A percentile compares a stretch with the other conserved stretches of the same genome.
These are phyloP conservation scores for Limtongia smithiae DNA, from an alignment of 805 yeast genomes.

Conservation along the genomic window DNA sequence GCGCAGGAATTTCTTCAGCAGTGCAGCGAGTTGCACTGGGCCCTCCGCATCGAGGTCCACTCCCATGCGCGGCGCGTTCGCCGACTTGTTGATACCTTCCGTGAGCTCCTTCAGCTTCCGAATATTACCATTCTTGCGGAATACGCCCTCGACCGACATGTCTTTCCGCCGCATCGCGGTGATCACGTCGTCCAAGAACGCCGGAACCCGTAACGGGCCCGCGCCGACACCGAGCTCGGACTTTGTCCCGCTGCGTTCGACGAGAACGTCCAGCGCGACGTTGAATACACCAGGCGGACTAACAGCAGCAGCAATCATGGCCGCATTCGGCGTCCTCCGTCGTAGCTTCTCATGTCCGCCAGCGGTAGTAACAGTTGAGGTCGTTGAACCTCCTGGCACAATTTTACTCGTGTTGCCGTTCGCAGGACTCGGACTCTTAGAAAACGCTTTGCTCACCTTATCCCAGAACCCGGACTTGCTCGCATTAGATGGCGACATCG, in stretches of 20 bases:
- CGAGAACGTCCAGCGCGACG: constrained; percentile 63
- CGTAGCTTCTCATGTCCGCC: too few species aligned
- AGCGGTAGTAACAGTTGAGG: too few species aligned
- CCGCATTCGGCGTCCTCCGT: neutral
- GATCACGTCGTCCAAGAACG: constrained; percentile 80
- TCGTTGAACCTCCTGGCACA: neutral
- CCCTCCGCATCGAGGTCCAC: constrained; percentile 49
- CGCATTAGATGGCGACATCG: constrained; percentile 30
- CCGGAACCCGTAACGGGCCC: constrained; percentile 71
- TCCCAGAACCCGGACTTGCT: constrained; percentile 47
- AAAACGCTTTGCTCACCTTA: constrained; percentile 43
- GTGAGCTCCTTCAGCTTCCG: constrained; percentile 70
- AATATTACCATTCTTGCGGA: constrained; percentile 94
- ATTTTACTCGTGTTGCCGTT: neutral
- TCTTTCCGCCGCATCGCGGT: constrained; percentile 73
- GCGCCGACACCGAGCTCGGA: constrained; percentile 85
- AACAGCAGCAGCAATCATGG: neutral
- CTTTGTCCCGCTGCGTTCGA: constrained; percentile 71
- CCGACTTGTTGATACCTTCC: constrained; percentile 72
- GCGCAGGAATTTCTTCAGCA: constrained; percentile 84
- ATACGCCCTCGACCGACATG: constrained; percentile 91
- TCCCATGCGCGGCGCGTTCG: constrained; percentile 31
- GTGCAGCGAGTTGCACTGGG: constrained; percentile 89
- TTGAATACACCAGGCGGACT: constrained; percentile 63
- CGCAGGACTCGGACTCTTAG: constrained; percentile 25